Base-by-base conservation (phyloP, 345 rosid genomes). In the Lenwebbia sp. region DNA sequence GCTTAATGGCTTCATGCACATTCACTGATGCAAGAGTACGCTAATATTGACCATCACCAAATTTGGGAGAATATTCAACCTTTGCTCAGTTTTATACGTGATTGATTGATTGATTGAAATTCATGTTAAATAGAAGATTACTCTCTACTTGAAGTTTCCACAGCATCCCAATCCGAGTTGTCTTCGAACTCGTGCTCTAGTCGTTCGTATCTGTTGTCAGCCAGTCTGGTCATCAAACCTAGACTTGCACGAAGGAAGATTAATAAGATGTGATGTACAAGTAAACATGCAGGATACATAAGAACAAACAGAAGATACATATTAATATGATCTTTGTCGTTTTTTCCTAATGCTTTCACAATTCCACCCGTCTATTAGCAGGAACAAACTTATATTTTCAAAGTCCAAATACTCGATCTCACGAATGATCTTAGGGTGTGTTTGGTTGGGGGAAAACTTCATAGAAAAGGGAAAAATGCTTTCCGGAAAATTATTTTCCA, bases 181-280 rank as follows among this genome's bases (percentile, higher is more conserved):
- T 92, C 90, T 56, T 91, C 89, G 5, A 54, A 62, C 52, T 82
- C 88, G 88, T 85, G 85, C 14, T 92, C 95, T 17, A 90, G 85
- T 7, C 82, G 84, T 55, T 90, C 90, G 88, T 90, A 88, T 90
- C 91, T 89, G 87, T 86, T 90, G 47, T 84, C 89, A 28, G 90
- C 93, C 92, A 95, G 84, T 90, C 93, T 89, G 89, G 95, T 93
- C 95, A 95, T 96, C 86, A 90, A 87, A 33, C 93, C 93, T 30
- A 94, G 92, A 88, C 97, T 98, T 96, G 94, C 65, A 82, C 49
- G 47, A 23, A 33, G 12, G 65, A 76, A 51, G 85, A 54, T 4
- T 41, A 86, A 87, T 28, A 53, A 54, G 56, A 57, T 25, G 51
- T 2, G 19, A 85, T 51, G 62, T 54, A 37, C 26, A 57, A 41